A percentile compares a stretch with the other conserved stretches of the same genome.
These are phyloP conservation scores for Bipolaris zeicola DNA, from an alignment of 2,329 filamentous ascomycete species.

Conservation along the genomic window DNA sequence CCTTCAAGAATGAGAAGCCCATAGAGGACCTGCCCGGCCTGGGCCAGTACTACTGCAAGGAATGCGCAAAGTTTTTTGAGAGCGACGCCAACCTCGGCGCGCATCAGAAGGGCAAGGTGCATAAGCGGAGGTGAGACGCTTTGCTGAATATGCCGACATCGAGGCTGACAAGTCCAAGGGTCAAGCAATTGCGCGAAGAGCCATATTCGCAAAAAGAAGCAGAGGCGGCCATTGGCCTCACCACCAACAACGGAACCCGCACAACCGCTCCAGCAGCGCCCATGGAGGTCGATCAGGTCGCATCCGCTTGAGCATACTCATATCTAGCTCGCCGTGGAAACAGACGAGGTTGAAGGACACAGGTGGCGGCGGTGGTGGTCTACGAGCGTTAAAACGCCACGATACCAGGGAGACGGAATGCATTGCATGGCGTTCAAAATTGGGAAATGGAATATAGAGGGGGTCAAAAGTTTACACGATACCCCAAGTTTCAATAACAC, in stretches of 20 bases:
- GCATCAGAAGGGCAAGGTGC: conserved; percentile 86
- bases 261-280: conserved; percentile 32
- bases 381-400: no score
- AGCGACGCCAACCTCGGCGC: conserved; percentile 74
- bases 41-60: conserved; percentile 83
- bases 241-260: conserved; percentile 68
- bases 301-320: conserved; percentile 14
- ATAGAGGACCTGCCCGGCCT: conserved; percentile 86
- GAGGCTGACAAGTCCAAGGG: conserved; percentile 56
- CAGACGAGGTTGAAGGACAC: no score
- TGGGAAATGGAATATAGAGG: conserved; percentile 30
- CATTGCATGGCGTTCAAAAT: conserved; percentile 43
- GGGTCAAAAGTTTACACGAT: conserved; percentile 39
- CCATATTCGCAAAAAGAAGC: conserved; percentile 86
- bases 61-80: conserved; percentile 98
- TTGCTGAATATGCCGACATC: neutral
- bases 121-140: conserved; percentile 76
- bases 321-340: no score
- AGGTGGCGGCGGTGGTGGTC: no score
- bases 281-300: conserved; percentile 44
- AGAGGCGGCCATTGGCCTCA: conserved; percentile 76
- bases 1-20: conserved; percentile 78
- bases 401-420: conserved; percentile 16
- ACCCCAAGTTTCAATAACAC: conserved; percentile 28
- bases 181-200: conserved; percentile 81